phyloP scores from a whole-genome alignment of 1,284 basidiomycete species.

The Xerocomus minutiporus region DNA sequence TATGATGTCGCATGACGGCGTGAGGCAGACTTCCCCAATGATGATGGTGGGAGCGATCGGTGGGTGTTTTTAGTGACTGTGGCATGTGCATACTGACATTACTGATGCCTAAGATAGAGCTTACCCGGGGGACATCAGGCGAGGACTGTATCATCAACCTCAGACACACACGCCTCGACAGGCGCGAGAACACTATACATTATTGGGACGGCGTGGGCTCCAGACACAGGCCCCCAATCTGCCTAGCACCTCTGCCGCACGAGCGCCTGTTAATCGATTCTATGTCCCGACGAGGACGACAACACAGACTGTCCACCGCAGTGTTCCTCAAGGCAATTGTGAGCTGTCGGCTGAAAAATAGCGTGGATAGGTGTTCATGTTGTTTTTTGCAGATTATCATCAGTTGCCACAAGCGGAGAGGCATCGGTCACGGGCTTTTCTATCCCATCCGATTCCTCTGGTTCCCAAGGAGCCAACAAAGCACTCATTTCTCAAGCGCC shows the following conservation, averaged over 20 bases:
- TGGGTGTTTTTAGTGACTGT: slow-evolving; percentile 1
- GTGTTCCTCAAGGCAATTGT: slow-evolving; percentile 1
- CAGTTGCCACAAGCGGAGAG: not conserved
- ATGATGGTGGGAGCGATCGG: not conserved
- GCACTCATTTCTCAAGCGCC: slow-evolving; percentile 4
- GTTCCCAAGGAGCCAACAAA: slow-evolving; percentile 4
- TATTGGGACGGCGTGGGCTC: not conserved
- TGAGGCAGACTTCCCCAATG: not conserved
- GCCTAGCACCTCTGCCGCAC: not conserved
- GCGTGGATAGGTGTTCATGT: not conserved
- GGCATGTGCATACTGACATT: not conserved
- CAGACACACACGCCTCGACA: not conserved
- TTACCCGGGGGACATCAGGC: not conserved
- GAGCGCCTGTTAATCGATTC: not conserved
- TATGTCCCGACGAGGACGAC: not conserved
- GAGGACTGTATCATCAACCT: not conserved
- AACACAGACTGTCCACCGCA: not conserved
- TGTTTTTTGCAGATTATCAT: slow-evolving; percentile 7
- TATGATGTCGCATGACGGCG: not conserved
- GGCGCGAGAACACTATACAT: not conserved
- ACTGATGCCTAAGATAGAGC: slow-evolving; percentile 6
- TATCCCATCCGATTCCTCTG: not conserved
- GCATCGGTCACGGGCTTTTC: not conserved
- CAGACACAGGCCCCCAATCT: not conserved
- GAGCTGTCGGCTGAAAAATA: not conserved